phyloP scores from a whole-genome alignment of 108 stramenopile species.

The Cyclostephanos tholiformis region DNA sequence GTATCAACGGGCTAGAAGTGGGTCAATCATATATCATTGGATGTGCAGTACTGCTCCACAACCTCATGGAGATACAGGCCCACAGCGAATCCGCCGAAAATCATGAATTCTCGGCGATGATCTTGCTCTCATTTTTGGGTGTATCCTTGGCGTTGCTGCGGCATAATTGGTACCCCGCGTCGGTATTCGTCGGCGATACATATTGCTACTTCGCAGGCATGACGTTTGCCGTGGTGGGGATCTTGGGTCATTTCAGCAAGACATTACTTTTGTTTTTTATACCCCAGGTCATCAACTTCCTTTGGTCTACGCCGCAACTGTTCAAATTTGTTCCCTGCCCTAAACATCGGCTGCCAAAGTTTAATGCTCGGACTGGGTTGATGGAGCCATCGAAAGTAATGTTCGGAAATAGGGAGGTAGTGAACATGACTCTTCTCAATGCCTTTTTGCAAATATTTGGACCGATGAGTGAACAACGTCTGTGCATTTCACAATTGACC shows the following conservation, averaged over 20 bases:
- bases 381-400: conserved; percentile 86
- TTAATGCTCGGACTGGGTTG: conserved; percentile 73
- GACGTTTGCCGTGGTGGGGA: conserved; percentile 97
- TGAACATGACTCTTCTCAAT: conserved; percentile 96
- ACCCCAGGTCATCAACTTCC: conserved; percentile 96
- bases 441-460: conserved; percentile 84
- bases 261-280: conserved; percentile 96
- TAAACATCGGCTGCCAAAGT: conserved; percentile 92
- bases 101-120: conserved; percentile 87
- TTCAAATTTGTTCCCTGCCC: conserved; percentile 96
- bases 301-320: conserved; percentile 95
- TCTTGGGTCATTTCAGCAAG: conserved; percentile 96
- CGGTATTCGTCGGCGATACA: conserved; percentile 98
- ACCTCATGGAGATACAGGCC: conserved; percentile 68
- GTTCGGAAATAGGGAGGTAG: conserved; percentile 32
- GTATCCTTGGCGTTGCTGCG: conserved; percentile 85
- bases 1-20: conserved; percentile 98
- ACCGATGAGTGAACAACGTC: conserved; percentile 85
- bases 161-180: conserved; percentile 96
- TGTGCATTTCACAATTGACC: conserved; percentile 77
- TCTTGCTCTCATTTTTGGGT: conserved; percentile 83
- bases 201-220: conserved; percentile 99
- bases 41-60: conserved; percentile 81
- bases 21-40: conserved; percentile 95
- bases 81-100: conserved; percentile 57